phyloP scores from a whole-genome alignment of 1,139 yeast species.

The Diutina rugosa region DNA sequence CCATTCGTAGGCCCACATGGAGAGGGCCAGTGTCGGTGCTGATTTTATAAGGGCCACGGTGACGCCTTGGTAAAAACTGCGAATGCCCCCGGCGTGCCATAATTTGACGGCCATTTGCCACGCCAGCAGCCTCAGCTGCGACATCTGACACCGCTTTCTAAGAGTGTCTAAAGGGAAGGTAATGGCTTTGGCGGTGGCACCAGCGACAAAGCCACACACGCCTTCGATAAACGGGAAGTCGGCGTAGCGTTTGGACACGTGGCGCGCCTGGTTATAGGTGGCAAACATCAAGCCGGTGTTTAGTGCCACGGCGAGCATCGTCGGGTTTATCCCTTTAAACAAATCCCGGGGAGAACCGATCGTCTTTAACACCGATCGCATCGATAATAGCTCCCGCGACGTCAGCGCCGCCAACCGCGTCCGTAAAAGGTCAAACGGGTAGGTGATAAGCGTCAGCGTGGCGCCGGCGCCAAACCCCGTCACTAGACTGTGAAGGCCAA shows the following conservation, averaged over 20 bases:
- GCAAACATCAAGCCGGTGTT: conserved; percentile 62
- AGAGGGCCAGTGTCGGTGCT: conserved; percentile 73
- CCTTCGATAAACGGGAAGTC: conserved; percentile 41
- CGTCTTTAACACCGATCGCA: background rate
- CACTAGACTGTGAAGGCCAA: conserved; percentile 36
- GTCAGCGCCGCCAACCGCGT: conserved; percentile 70
- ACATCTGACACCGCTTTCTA: conserved; percentile 67
- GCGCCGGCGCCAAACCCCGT: conserved; percentile 75
- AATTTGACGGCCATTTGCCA: conserved; percentile 20
- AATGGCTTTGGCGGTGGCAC: conserved; percentile 54
- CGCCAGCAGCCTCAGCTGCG: conserved; percentile 16
- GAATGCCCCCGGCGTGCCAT: conserved; percentile 5
- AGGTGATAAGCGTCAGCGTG: conserved; percentile 58
- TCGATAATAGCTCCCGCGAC: conserved; percentile 29
- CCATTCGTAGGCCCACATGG: conserved; percentile 60
- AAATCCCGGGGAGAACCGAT: conserved; percentile 44
- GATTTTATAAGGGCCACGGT: conserved; percentile 57
- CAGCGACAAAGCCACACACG: conserved; percentile 66
- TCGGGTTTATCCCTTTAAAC: conserved; percentile 52
- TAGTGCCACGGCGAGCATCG: conserved; percentile 50
- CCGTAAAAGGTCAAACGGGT: conserved; percentile 79
- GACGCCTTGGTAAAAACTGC: conserved; percentile 65
- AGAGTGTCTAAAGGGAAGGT: conserved; percentile 83
- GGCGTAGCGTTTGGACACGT: conserved; percentile 8
- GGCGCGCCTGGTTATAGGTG: conserved; percentile 37